Evolutionary conservation across 2,329 filamentous ascomycete species (phyloP).

Genomic region (Didymosphaeria variabile): DNA sequence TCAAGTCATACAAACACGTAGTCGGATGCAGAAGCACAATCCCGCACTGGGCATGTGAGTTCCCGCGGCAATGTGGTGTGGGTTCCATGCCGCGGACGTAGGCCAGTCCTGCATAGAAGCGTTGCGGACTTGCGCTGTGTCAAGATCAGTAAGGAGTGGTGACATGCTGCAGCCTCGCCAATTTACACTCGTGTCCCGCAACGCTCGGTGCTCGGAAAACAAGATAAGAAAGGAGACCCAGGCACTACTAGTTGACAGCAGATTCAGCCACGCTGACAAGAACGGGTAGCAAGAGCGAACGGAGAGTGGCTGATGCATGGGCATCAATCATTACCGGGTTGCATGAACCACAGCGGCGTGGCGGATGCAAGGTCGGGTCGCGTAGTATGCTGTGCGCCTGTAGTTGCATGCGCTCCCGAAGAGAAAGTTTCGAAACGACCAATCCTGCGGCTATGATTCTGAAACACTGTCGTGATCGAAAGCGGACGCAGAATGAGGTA

Average conservation of each 20-base stretch:
- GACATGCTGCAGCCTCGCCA: neutral
- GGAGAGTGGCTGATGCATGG: neutral
- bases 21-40: too few species aligned
- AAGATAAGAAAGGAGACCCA: neutral
- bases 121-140: neutral
- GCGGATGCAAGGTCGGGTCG: slow-evolving; percentile 1
- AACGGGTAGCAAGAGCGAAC: neutral
- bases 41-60: too few species aligned
- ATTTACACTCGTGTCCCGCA: neutral
- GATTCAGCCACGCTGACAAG: neutral
- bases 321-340: neutral
- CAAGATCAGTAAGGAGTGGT: neutral
- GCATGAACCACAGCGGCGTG: neutral
- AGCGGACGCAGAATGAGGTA: neutral
- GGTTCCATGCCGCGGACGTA: too few species aligned
- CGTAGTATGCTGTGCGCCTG: neutral
- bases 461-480: neutral
- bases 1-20: neutral
- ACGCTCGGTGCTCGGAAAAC: neutral
- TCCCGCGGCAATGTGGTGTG: too few species aligned
- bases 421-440: neutral
- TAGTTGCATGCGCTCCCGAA: neutral
- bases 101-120: neutral
- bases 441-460: neutral
- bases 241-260: neutral